A percentile compares a stretch with the other conserved stretches of the same genome.
These are phyloP conservation scores for Tuber aestivum DNA, from an alignment of 495 filamentous ascomycete species.

Conservation along the genomic window DNA sequence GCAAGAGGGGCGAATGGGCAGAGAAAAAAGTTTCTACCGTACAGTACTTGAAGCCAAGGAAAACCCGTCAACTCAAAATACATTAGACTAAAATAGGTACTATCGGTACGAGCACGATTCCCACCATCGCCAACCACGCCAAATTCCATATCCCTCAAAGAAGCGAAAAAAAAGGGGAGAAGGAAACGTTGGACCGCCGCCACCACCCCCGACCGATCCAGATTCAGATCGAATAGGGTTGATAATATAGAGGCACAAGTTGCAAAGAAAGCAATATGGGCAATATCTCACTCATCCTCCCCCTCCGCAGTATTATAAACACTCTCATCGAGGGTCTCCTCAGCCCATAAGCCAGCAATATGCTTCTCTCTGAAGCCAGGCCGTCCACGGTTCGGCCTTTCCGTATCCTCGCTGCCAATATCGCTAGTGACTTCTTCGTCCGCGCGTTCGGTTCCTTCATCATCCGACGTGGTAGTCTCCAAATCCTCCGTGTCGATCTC, in stretches of 20 bases:
- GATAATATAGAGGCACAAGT: background rate
- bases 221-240: background rate
- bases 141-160: background rate
- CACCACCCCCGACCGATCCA: background rate
- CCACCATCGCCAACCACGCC: background rate
- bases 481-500: conserved; percentile 17
- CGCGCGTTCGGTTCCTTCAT: conserved; percentile 18
- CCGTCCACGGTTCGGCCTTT: conserved; percentile 10
- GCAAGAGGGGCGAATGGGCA: too few relatives aligned
- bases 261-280: background rate
- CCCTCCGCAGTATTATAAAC: conserved; percentile 38
- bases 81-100: background rate
- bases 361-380: conserved; percentile 13
- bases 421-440: conserved; percentile 15
- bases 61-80: background rate
- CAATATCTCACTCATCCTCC: conserved; percentile 16
- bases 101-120: background rate
- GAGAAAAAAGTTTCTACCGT: background rate
- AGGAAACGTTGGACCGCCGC: background rate
- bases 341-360: conserved; percentile 21
- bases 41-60: background rate
- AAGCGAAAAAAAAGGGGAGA: background rate
- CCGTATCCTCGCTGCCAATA: conserved; percentile 22
- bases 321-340: conserved; percentile 36
- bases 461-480: conserved; percentile 9